phyloP scores from a whole-genome alignment of 768 basidiomycete genomes.

The Hysterangium stoloniferum region DNA sequence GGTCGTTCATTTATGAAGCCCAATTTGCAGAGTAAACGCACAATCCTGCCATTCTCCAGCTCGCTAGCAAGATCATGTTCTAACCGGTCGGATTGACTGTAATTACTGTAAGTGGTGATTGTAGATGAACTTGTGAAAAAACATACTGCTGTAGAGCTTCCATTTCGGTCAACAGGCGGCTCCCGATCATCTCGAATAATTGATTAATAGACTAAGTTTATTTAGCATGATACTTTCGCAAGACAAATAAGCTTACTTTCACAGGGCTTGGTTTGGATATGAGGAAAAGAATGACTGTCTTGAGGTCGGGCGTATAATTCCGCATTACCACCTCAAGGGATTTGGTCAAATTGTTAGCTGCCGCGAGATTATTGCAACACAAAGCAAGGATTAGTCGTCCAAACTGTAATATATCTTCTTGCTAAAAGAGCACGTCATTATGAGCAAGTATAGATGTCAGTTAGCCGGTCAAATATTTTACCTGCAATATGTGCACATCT shows the following conservation, averaged over 20 bases:
- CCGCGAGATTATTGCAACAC: slow-evolving; percentile 59
- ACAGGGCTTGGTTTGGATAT: slow-evolving; percentile 60
- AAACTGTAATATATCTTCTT: slow-evolving; percentile 84
- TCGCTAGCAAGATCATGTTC: slow-evolving; percentile 82
- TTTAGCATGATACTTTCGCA: not conserved
- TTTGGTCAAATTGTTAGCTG: slow-evolving; percentile 58
- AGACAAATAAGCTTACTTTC: slow-evolving; percentile 34
- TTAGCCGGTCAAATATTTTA: slow-evolving; percentile 13
- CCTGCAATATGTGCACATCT: slow-evolving; percentile 50
- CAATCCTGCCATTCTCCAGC: slow-evolving; percentile 88
- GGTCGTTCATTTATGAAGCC: slow-evolving; percentile 99
- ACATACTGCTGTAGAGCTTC: slow-evolving; percentile 75
- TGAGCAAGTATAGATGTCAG: not conserved
- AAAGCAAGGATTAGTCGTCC: slow-evolving; percentile 78
- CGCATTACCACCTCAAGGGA: slow-evolving; percentile 66
- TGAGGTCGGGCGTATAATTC: slow-evolving; percentile 74
- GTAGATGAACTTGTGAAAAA: not conserved
- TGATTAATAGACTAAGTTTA: slow-evolving; percentile 61
- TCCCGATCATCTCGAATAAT: slow-evolving; percentile 71
- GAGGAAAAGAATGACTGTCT: slow-evolving; percentile 64
- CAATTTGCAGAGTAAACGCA: slow-evolving; percentile 85
- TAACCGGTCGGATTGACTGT: slow-evolving; percentile 70
- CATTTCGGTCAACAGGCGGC: slow-evolving; percentile 66
- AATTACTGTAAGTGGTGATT: not conserved
- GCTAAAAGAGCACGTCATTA: slow-evolving; percentile 25